Base-by-base conservation (phyloP, 2,329 filamentous ascomycete genomes). In the Colletotrichum paranaense region DNA sequence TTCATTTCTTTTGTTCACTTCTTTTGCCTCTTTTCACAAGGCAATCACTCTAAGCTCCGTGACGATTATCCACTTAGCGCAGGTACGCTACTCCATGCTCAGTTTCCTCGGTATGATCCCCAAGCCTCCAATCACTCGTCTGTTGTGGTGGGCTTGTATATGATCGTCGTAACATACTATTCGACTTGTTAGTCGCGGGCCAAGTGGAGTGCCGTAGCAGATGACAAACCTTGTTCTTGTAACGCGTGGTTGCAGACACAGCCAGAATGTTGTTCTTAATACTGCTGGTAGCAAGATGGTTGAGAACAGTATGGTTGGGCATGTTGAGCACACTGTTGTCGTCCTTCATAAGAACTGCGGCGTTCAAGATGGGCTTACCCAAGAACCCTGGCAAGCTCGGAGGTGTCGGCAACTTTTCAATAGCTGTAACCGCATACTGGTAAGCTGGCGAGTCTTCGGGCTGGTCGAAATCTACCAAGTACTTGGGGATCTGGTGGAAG, bases 181-280 rank as follows among this genome's bases (percentile, higher is more conserved):
- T 67, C 19, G 24, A 59, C 38, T 30, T n/a, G 24, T 74, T 14
- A 74, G 74, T 80, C 62, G 81, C 16, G 76, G 70, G 69, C 56
- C 58, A 55, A 58, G 5, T 9, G n/a, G 46, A 73, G 22, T 58
- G 53, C 56, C n/a, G 38, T 60, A 32, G 46, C 5, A 14, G 22
- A 30, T 72, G 30, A 78, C 87, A 69, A 79, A 94, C 94, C 91
- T 99, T 99, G 84, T 94, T 93, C 86, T 95, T 97, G 83, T 98
- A 99, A 82, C 97, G 90, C n/a, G 97, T 99, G 5, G 97, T 99
- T 16, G 95, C 96, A 79, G 95, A 98, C 6, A 97, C 97, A 42
- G 97, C 97, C 76, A 99, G 88, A 30, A 98, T 94, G 75, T 96
- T 95, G 77, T 98, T 95, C 86, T 98, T 98, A 83, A 99, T 99